A percentile compares a stretch with the other conserved stretches of the same genome.
Evolutionary conservation across 106 monocot species (phyloP).

Genomic region (Platanthera guangdongensis): DNA sequence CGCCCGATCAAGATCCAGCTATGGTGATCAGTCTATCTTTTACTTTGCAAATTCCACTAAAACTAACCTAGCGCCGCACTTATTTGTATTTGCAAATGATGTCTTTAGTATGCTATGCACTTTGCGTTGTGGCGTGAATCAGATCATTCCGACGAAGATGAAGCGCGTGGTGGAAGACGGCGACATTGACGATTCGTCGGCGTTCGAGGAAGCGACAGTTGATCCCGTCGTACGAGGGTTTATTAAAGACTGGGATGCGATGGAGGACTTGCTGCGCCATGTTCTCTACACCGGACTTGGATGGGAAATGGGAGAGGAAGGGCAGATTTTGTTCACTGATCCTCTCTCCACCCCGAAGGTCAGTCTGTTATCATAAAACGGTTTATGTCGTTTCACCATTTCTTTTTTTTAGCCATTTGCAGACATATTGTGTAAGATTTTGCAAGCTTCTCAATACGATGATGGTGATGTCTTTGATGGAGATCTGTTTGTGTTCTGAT

Average conservation of each 20-base stretch:
- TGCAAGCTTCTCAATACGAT: background rate
- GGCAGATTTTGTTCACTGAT: slow-evolving; percentile 88
- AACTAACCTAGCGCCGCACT: background rate
- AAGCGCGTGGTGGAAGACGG: slow-evolving; percentile 65
- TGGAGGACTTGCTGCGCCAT: slow-evolving; percentile 84
- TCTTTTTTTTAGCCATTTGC: background rate
- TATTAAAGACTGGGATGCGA: slow-evolving; percentile 88
- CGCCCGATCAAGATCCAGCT: slow-evolving; percentile 85
- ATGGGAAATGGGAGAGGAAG: slow-evolving; percentile 96
- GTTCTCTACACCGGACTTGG: slow-evolving; percentile 81
- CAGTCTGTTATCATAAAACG: background rate
- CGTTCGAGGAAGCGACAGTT: slow-evolving; percentile 48
- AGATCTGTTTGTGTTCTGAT: background rate
- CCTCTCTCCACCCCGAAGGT: slow-evolving; percentile 95
- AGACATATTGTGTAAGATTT: background rate
- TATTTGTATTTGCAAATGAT: background rate
- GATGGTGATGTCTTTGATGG: background rate
- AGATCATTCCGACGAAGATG: slow-evolving; percentile 94
- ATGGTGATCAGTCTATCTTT: slow-evolving; percentile 26
- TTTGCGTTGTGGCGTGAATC: background rate
- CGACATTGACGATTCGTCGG: slow-evolving; percentile 27
- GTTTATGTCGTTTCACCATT: background rate
- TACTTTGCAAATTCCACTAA: background rate
- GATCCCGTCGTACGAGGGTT: slow-evolving; percentile 90
- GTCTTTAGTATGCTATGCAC: background rate